Evolutionary conservation across 1,139 yeast species (phyloP).

Genomic region (Trichomonascaceae sp.): DNA sequence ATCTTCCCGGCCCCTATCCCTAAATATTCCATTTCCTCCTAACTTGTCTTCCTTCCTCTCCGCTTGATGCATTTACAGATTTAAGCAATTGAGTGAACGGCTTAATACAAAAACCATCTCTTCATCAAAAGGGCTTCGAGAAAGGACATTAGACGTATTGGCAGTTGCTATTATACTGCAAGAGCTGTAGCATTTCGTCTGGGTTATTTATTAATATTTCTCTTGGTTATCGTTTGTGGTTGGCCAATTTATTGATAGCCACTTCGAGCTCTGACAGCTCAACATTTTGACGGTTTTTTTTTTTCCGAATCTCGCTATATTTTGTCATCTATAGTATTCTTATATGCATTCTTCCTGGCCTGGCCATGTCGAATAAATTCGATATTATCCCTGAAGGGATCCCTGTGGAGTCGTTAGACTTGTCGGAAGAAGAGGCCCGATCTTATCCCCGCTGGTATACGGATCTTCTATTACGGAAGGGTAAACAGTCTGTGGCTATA

Average conservation of each 20-base stretch:
- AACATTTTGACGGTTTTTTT: not conserved
- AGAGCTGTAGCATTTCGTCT: not conserved
- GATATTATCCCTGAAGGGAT: slow-evolving; percentile 9
- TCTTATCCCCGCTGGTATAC: slow-evolving; percentile 42
- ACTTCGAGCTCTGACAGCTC: too few relatives aligned
- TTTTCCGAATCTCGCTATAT: not conserved
- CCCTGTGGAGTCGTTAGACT: slow-evolving; percentile 29
- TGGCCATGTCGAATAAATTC: slow-evolving; percentile 3
- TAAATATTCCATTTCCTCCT: not conserved
- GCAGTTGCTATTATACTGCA: not conserved
- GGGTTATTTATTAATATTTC: not conserved
- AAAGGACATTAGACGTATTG: not conserved
- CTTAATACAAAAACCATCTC: not conserved
- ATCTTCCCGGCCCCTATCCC: not conserved
- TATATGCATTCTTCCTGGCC: not conserved
- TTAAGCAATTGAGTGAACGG: not conserved
- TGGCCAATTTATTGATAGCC: not conserved
- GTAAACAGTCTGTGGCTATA: slow-evolving; percentile 31
- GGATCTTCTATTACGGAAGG: slow-evolving; percentile 35
- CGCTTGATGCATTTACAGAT: not conserved
- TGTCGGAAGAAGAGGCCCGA: slow-evolving; percentile 35
- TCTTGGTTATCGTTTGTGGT: not conserved
- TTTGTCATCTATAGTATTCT: not conserved
- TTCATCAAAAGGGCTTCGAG: not conserved
- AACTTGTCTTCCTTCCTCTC: not conserved